These are phyloP conservation scores for California macrophylla DNA, from an alignment of 441 rosid species.

Conservation along the genomic window DNA sequence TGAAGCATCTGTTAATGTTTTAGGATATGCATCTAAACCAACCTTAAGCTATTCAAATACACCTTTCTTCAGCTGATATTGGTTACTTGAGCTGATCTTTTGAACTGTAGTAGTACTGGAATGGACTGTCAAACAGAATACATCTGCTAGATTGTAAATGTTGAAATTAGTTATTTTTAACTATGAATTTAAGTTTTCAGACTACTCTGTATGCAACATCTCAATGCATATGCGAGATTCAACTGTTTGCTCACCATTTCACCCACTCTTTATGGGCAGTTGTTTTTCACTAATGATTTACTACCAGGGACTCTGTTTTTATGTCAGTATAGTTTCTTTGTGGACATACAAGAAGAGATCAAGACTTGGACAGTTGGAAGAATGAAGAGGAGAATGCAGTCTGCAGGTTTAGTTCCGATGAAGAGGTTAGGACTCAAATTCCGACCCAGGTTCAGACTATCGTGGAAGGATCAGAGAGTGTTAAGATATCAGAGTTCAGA, in stretches of 20 bases:
- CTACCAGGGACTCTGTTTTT: conserved; percentile 62
- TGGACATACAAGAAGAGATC: conserved; percentile 41
- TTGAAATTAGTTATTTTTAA: not conserved
- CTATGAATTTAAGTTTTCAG: not conserved
- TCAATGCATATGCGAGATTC: not conserved
- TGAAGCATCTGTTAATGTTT: not conserved
- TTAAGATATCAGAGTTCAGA: conserved; percentile 48
- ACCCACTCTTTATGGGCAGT: conserved; percentile 32
- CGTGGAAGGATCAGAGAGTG: conserved; percentile 63
- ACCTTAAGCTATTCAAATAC: not conserved
- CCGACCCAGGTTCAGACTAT: conserved; percentile 63
- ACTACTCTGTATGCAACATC: not conserved
- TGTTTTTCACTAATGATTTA: conserved; percentile 64
- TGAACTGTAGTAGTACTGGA: not conserved
- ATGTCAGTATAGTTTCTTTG: conserved; percentile 78
- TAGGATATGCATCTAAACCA: not conserved
- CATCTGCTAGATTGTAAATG: not conserved
- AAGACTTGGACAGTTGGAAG: conserved; percentile 30
- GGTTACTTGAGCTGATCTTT: not conserved
- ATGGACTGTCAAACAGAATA: not conserved
- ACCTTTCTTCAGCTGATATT: not conserved
- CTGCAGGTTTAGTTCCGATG: conserved; percentile 45
- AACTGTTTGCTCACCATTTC: not conserved
- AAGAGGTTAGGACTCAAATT: conserved; percentile 41
- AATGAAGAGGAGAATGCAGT: conserved; percentile 34